Percentiles rank a stretch among this genome's conserved stretches.
Evolutionary conservation across 495 filamentous ascomycete genomes (phyloP).

Genomic region (Aspergillus indologenus): DNA sequence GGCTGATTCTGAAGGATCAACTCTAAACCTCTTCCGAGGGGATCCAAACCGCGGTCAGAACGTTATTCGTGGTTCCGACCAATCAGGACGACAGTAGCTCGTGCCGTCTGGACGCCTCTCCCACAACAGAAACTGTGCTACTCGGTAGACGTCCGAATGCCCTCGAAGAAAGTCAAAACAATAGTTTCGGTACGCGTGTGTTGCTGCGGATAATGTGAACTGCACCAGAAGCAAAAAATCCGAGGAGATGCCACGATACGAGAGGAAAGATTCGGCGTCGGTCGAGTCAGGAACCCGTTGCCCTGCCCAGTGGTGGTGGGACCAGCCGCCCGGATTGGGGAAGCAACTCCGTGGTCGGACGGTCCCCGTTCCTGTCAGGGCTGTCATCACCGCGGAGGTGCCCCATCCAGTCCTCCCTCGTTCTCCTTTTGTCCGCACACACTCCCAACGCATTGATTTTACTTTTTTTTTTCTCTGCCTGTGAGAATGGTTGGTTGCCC

Average conservation of each 20-base stretch:
- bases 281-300: neutral
- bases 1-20: neutral
- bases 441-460: neutral
- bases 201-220: too few relatives aligned
- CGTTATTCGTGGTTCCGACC: neutral
- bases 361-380: too few relatives aligned
- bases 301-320: neutral
- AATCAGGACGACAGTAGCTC: neutral
- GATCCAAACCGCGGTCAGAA: neutral
- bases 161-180: neutral
- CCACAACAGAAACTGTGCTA: neutral
- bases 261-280: neutral
- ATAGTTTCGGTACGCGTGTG: neutral
- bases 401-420: too few relatives aligned
- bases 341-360: neutral
- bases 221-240: neutral
- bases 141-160: neutral
- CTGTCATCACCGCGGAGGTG: neutral
- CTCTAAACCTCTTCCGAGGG: neutral
- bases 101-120: too few relatives aligned
- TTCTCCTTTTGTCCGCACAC: neutral
- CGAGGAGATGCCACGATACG: neutral
- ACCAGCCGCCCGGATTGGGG: neutral
- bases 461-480: neutral
- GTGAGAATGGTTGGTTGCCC: neutral